These are phyloP conservation scores for Boletus sp. DNA, from an alignment of 768 basidiomycete species.

Conservation along the genomic window DNA sequence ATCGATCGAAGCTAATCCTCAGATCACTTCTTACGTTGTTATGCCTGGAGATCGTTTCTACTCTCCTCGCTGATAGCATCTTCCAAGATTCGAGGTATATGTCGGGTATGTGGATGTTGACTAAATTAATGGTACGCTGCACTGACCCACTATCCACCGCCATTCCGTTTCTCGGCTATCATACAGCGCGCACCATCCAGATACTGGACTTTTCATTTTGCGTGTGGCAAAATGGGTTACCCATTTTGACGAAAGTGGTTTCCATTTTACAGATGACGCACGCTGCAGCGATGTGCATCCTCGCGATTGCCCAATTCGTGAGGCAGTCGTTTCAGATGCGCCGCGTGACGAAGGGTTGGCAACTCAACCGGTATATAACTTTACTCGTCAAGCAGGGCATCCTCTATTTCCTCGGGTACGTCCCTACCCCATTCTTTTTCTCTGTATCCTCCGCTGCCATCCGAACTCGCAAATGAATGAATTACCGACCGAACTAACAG, in stretches of 20 bases:
- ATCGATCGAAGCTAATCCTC: background rate
- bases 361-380: background rate
- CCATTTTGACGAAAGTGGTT: background rate
- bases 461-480: too few relatives aligned
- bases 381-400: background rate
- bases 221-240: too few relatives aligned
- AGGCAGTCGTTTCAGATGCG: background rate
- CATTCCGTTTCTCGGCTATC: too few relatives aligned
- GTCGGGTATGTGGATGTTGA: background rate
- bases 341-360: background rate
- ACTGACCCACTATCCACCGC: background rate
- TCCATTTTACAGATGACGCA: background rate
- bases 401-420: background rate
- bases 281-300: background rate
- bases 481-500: background rate
- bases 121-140: too few relatives aligned
- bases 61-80: background rate
- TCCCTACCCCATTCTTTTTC: background rate
- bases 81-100: background rate
- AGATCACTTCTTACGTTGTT: background rate
- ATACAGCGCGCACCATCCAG: background rate
- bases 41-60: background rate
- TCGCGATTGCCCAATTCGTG: background rate
- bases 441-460: background rate
- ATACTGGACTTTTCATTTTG: background rate